phyloP scores from a whole-genome alignment of 2,329 filamentous ascomycete species.

The Calonectria leucothoes region DNA sequence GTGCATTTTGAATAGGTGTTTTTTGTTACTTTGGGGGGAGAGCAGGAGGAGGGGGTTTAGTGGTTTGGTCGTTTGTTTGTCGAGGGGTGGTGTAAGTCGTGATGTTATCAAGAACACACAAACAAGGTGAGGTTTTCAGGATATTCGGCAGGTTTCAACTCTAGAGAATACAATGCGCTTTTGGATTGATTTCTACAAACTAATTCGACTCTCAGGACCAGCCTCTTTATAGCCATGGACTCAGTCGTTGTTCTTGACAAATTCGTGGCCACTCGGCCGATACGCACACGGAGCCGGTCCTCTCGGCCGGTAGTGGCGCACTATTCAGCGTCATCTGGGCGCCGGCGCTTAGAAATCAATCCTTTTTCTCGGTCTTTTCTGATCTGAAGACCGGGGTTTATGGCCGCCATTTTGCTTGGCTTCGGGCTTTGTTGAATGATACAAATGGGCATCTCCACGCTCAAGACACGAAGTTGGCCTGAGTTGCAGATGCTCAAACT shows the following conservation, averaged over 20 bases:
- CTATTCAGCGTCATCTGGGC: neutral
- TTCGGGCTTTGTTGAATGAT: neutral
- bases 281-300: slow-evolving; percentile 29
- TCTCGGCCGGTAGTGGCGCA: slow-evolving; percentile 30
- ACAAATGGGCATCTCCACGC: neutral
- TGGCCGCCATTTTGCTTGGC: neutral
- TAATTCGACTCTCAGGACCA: neutral
- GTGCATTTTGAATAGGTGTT: slow-evolving; percentile 48
- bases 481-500: neutral
- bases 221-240: slow-evolving; percentile 23
- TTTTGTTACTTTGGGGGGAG: too few species aligned
- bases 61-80: neutral
- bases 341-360: slow-evolving; percentile 10
- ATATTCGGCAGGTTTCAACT: neutral
- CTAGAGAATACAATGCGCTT: neutral
- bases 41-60: neutral
- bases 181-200: neutral
- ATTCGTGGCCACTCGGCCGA: slow-evolving; percentile 36
- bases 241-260: neutral
- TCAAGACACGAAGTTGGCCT: neutral
- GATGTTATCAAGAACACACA: neutral
- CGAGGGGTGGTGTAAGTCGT: neutral
- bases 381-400: neutral
- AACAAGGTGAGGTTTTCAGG: neutral
- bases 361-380: neutral